Percentiles rank a stretch among this genome's conserved stretches.
phyloP scores from a whole-genome alignment of 2,329 filamentous ascomycete genomes.

The Pezicula neosporulosa region DNA sequence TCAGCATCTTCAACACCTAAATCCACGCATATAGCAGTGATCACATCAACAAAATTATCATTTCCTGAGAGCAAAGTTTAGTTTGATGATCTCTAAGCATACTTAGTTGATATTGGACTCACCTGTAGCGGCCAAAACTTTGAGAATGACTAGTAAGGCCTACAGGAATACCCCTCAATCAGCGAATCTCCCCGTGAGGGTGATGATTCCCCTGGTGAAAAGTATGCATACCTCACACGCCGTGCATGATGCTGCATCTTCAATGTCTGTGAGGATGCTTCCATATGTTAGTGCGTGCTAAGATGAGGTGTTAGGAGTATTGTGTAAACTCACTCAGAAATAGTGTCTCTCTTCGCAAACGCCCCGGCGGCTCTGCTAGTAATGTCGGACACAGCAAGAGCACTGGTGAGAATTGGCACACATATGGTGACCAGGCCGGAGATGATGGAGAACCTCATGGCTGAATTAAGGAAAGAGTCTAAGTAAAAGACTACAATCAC shows the following conservation, averaged over 20 bases:
- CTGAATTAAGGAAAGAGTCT: background rate
- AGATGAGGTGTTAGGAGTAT: too few relatives aligned
- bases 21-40: slow-evolving; percentile 31
- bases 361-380: slow-evolving; percentile 2
- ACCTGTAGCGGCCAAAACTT: slow-evolving; percentile 32
- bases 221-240: slow-evolving; percentile 22
- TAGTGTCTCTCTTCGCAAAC: slow-evolving; percentile 5
- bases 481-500: background rate
- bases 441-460: background rate
- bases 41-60: slow-evolving; percentile 33
- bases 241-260: slow-evolving; percentile 28
- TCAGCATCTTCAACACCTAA: slow-evolving; percentile 42
- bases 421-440: background rate
- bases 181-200: background rate
- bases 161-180: slow-evolving; percentile 5
- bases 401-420: slow-evolving; percentile 3
- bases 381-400: slow-evolving; percentile 7
- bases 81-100: too few relatives aligned
- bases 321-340: slow-evolving; percentile 2
- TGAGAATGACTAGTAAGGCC: slow-evolving; percentile 36
- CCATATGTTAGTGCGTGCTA: too few relatives aligned
- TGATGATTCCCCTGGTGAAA: too few relatives aligned
- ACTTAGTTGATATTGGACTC: too few relatives aligned
- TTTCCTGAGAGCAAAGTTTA: slow-evolving; percentile 32
- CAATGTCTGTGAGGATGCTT: slow-evolving; percentile 28